Conservation (phyloP, 2,329 filamentous ascomycete genomes). For the Macroventuria anomochaeta region DNA sequence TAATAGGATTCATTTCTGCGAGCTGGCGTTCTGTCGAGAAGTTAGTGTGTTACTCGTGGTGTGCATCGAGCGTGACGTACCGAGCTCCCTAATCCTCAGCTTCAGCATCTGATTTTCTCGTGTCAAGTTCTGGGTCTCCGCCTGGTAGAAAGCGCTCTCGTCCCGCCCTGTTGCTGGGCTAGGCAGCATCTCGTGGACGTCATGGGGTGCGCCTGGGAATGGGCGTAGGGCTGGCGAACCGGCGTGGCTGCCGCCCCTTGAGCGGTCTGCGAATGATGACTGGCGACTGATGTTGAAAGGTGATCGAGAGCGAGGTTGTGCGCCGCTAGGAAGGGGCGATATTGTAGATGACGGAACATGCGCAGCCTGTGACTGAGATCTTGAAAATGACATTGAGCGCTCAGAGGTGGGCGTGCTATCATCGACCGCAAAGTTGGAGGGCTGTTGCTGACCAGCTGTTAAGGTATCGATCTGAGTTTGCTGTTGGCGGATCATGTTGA, state of each 20-base stretch:
- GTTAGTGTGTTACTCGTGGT: background rate
- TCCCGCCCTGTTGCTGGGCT: conserved; percentile 61
- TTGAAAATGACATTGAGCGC: conserved; percentile 54
- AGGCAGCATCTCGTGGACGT: conserved; percentile 64
- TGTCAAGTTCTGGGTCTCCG: conserved; percentile 78
- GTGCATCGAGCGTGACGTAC: conserved; percentile 50
- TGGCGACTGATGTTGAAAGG: conserved; percentile 53
- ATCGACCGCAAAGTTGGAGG: conserved; percentile 56
- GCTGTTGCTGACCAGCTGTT: conserved; percentile 50
- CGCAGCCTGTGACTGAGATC: conserved; percentile 25
- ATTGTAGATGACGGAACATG: conserved; percentile 39
- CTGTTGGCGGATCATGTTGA: conserved; percentile 78
- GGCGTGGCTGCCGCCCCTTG: conserved; percentile 48
- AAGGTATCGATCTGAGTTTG: conserved; percentile 73
- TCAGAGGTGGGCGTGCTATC: conserved; percentile 59
- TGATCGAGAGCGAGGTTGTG: conserved; percentile 41
- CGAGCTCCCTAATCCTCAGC: conserved; percentile 74
- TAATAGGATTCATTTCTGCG: conserved; percentile 40
- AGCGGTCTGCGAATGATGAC: conserved; percentile 50
- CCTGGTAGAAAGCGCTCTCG: conserved; percentile 80
- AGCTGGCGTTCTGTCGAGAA: conserved; percentile 42
- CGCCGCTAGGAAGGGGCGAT: conserved; percentile 44
- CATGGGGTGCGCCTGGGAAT: conserved; percentile 54
- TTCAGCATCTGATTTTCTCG: conserved; percentile 85
- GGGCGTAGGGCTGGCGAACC: conserved; percentile 59